Conservation (phyloP, 164 flowering plant genomes). For the Liriodendron chinense region DNA sequence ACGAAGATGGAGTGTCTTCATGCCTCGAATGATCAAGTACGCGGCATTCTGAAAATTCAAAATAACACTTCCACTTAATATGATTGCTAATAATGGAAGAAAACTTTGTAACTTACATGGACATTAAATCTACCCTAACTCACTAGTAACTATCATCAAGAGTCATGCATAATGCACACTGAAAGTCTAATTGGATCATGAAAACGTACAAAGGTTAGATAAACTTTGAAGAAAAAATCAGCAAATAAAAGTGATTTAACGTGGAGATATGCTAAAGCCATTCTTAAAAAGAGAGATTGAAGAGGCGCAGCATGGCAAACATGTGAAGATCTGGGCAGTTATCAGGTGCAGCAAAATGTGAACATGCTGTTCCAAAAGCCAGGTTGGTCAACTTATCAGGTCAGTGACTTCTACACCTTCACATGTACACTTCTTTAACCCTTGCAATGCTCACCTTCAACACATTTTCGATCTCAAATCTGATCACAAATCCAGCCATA, state of each 20-base stretch:
- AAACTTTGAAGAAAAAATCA: too few relatives aligned
- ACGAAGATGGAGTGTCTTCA: constrained; percentile 99
- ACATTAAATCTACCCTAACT: too few relatives aligned
- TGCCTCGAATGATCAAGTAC: constrained; percentile 89
- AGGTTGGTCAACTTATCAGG: too few relatives aligned
- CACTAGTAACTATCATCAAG: background rate
- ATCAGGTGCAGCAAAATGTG: background rate
- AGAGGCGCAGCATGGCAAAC: background rate
- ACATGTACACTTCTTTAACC: too few relatives aligned
- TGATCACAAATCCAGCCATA: too few relatives aligned
- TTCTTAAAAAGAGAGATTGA: background rate
- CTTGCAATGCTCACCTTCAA: too few relatives aligned
- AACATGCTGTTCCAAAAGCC: too few relatives aligned
- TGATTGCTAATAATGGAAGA: background rate
- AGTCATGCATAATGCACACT: background rate
- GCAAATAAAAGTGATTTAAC: background rate
- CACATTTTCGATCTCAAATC: too few relatives aligned
- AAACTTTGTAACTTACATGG: background rate
- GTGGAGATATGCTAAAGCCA: too few relatives aligned
- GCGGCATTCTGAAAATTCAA: constrained; percentile 73
- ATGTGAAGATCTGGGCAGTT: background rate
- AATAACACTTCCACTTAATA: background rate
- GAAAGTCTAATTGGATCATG: background rate
- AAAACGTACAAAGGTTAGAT: background rate
- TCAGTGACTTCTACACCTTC: too few relatives aligned